Base-by-base conservation (phyloP, 2,329 filamentous ascomycete genomes). In the Simplicillium sp. region DNA sequence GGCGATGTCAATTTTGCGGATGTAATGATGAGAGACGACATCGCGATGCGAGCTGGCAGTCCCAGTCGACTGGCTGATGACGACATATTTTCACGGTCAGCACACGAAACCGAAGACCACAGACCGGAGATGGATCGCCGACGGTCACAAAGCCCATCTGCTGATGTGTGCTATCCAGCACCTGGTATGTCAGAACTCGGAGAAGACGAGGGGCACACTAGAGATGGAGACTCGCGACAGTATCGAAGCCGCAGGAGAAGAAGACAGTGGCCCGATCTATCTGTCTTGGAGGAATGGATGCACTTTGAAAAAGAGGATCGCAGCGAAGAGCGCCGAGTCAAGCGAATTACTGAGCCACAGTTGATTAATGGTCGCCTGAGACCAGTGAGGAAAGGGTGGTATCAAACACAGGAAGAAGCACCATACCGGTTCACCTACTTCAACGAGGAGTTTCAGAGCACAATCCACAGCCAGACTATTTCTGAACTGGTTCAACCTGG, bases 401-500 rank as follows among this genome's bases (percentile, higher is more conserved):
- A 87, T 58, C 77, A 84, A 32, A 80, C 86, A 40, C 86, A 92
- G 48, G 89, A 95, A 45, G 90, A 96, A 48, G 80, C 83, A 0
- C 92, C 92, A 0, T 97, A 94, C 59, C 78, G 92, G 18, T 98
- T 96, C 59, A 97, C 92, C 0, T 98, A 98, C 61, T 98, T 98
- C 71, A 97, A 97, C 60, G 92, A 97, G 57, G 87, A 95, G 47
- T 87, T 97, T 42, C 84, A 87, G 53, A 94, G 86, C 59, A 98
- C 92, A 0, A 94, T 98, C 46, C 92, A 98, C 61, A 92, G 88
- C 45, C 87, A 94, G 60, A 92, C 84, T 1, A 95, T 98, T 43
- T 94, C 88, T 3, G 92, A 96, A 58, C 73, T 98, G 15, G 75
- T 94, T 8, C 88, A 95, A 50, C 82, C 86, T 1, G 92, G 87